These are phyloP conservation scores for Gamsiella multidivaricata DNA, from an alignment of 192 early-diverging fungal species.

Conservation along the genomic window DNA sequence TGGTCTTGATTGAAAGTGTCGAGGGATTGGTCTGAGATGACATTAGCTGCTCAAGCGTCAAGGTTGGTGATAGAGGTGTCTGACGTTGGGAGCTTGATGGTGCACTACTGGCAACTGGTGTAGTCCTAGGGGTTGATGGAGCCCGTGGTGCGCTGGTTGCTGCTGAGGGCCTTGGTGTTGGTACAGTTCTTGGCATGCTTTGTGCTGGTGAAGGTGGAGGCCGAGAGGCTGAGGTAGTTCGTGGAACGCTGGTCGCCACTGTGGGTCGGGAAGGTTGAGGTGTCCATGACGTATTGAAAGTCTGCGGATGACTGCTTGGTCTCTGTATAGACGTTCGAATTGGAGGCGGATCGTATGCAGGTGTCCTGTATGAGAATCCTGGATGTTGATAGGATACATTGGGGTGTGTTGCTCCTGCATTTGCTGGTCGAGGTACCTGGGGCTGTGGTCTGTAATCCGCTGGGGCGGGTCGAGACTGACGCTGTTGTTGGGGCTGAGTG, in stretches of 20 bases:
- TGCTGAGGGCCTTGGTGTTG: too few species aligned
- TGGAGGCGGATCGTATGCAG: constrained; percentile 1
- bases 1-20: constrained; percentile 71
- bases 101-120: background rate
- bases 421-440: background rate
- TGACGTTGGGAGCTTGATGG: background rate
- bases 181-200: too few species aligned
- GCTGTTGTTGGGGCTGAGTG: background rate
- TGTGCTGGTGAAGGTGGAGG: constrained; percentile 7
- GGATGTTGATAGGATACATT: constrained; percentile 1
- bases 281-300: too few species aligned
- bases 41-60: constrained; percentile 53
- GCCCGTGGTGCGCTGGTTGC: too few species aligned
- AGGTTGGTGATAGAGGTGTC: constrained; percentile 5
- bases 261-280: background rate
- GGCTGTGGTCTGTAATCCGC: background rate
- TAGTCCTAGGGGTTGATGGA: background rate
- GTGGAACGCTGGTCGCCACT: too few species aligned
- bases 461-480: background rate
- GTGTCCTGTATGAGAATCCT: background rate
- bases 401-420: background rate
- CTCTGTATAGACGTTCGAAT: background rate
- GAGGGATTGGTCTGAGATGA: constrained; percentile 59
- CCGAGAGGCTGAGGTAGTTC: background rate
- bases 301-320: too few species aligned